Percentiles rank a stretch among this genome's conserved stretches.
phyloP scores from a whole-genome alignment of 495 filamentous ascomycete genomes.

The Platismatia glauca region DNA sequence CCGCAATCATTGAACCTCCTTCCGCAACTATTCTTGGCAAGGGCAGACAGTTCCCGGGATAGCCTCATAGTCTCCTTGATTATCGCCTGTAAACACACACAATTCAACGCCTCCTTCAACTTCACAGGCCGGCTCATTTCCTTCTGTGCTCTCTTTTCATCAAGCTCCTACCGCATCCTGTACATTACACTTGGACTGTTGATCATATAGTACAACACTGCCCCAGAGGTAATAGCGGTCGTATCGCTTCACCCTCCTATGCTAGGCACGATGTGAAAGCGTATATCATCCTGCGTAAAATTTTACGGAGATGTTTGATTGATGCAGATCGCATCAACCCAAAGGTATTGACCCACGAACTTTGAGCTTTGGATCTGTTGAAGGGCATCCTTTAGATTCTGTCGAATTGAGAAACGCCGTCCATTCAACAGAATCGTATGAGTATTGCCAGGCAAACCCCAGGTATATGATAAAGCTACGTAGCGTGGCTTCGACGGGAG shows the following conservation, averaged over 20 bases:
- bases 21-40: background rate
- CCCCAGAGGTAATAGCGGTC: conserved; percentile 41
- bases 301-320: conserved; percentile 26
- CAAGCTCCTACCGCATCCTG: conserved; percentile 40
- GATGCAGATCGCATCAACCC: too few species aligned
- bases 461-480: too few species aligned
- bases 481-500: too few species aligned
- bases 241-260: conserved; percentile 49
- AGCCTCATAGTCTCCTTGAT: conserved; percentile 40
- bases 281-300: conserved; percentile 28
- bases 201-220: conserved; percentile 43
- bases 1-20: conserved; percentile 5
- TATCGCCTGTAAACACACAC: conserved; percentile 41
- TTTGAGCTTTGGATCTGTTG: too few species aligned
- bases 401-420: too few species aligned
- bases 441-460: too few species aligned
- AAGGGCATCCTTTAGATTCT: too few species aligned
- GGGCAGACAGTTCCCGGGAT: background rate
- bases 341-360: too few species aligned
- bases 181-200: conserved; percentile 30
- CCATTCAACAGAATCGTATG: too few species aligned
- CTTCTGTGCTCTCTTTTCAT: conserved; percentile 23
- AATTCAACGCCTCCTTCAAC: conserved; percentile 40
- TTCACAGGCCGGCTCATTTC: conserved; percentile 16
- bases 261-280: conserved; percentile 33